Conservation (phyloP, 148 eudicot genomes). For the Vaccinium macrocarpon region DNA sequence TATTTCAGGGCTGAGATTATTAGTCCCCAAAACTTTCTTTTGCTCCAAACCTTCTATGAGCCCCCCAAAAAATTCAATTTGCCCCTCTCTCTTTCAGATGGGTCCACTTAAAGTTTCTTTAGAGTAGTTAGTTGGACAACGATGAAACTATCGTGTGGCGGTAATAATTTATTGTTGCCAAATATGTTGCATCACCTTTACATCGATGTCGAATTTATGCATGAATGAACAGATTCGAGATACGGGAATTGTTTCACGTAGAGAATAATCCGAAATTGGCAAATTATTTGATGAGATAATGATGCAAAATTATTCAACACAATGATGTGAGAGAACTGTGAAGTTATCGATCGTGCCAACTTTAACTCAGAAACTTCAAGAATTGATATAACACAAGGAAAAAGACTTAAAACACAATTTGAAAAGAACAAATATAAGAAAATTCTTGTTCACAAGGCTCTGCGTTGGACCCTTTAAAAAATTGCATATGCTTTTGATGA, state of each 20-base stretch:
- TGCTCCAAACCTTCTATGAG: not conserved
- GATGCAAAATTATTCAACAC: not conserved
- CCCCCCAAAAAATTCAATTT: not conserved
- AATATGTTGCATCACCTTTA: not conserved
- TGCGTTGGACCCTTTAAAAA: too few species aligned
- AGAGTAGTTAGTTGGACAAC: not conserved
- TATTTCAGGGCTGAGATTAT: not conserved
- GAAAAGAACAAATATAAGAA: not conserved
- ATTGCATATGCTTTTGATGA: not conserved
- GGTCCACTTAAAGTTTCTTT: not conserved
- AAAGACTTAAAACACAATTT: not conserved
- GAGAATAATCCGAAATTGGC: not conserved
- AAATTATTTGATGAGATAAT: not conserved
- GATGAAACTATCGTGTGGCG: not conserved
- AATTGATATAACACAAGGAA: not conserved
- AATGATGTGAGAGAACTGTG: not conserved
- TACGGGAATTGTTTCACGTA: not conserved
- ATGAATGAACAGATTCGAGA: not conserved
- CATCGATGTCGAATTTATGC: not conserved
- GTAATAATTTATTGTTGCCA: not conserved
- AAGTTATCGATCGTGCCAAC: not conserved
- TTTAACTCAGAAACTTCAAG: not conserved
- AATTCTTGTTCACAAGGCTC: too few species aligned
- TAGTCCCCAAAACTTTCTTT: not conserved
- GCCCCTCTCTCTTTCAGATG: not conserved